Evolutionary conservation across 306 rosid genomes (phyloP).

Genomic region (Malus asiatica): DNA sequence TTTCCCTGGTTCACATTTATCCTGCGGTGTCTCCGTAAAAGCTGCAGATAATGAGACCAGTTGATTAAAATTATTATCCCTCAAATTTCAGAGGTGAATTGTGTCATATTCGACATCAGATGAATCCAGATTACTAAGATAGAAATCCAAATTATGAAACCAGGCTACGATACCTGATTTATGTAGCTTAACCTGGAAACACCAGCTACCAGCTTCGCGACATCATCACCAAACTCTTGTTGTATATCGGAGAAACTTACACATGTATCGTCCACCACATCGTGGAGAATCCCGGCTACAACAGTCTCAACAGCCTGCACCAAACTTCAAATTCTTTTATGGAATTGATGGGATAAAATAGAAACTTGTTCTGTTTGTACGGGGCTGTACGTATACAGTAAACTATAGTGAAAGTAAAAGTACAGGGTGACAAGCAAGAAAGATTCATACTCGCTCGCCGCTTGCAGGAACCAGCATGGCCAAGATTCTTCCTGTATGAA

Average conservation of each 20-base stretch:
- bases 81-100: not conserved
- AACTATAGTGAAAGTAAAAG: not conserved
- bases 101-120: not conserved
- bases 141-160: not conserved
- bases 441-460: conserved; percentile 65
- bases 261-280: conserved; percentile 80
- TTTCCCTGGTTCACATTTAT: conserved; percentile 51
- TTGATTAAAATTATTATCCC: not conserved
- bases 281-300: conserved; percentile 95
- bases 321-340: conserved; percentile 17
- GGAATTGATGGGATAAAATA: not conserved
- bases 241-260: conserved; percentile 58
- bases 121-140: not conserved
- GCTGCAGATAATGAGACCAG: conserved; percentile 41
- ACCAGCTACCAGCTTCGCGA: conserved; percentile 78
- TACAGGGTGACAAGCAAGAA: not conserved
- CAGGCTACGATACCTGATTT: conserved; percentile 65
- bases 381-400: too few relatives aligned
- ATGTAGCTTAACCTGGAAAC: conserved; percentile 87
- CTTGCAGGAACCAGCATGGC: conserved; percentile 87
- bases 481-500: conserved; percentile 85
- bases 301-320: conserved; percentile 88
- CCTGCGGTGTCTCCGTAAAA: conserved; percentile 81
- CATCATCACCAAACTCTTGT: conserved; percentile 78
- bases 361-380: not conserved